A percentile compares a stretch with the other conserved stretches of the same genome.
Conservation (phyloP, 345 rosid species). For the Hibiscus trionum region DNA sequence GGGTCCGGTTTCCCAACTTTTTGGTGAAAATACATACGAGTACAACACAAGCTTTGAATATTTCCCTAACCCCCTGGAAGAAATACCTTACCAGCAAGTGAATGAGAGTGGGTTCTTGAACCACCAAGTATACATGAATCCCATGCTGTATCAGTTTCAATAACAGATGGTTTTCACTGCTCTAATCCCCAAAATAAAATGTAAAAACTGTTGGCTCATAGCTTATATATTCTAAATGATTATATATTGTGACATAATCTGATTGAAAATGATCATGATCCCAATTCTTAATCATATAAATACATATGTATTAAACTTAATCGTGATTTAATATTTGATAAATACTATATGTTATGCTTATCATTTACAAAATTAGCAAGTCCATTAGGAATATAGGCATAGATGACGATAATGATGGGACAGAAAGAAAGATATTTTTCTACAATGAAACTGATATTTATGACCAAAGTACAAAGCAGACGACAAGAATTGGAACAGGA, state of each 20-base stretch:
- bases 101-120: constrained; percentile 24
- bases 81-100: constrained; percentile 25
- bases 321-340: too few species aligned
- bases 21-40: constrained; percentile 24
- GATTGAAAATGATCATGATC: too few species aligned
- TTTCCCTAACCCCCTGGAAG: constrained; percentile 21
- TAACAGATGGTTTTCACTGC: constrained; percentile 13
- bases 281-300: too few species aligned
- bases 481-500: not conserved
- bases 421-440: not conserved
- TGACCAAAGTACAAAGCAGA: not conserved
- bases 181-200: not conserved
- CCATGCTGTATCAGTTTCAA: constrained; percentile 27
- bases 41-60: constrained; percentile 16
- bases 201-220: not conserved
- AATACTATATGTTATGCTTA: not conserved
- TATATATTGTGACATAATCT: too few species aligned
- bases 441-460: not conserved
- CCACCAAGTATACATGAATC: constrained; percentile 25
- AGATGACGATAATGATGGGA: not conserved
- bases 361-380: not conserved
- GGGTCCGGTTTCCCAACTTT: constrained; percentile 38
- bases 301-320: too few species aligned
- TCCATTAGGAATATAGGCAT: not conserved
- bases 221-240: not conserved